phyloP scores from a whole-genome alignment of 2,329 filamentous ascomycete species.

The Epichloe brachyelytri region DNA sequence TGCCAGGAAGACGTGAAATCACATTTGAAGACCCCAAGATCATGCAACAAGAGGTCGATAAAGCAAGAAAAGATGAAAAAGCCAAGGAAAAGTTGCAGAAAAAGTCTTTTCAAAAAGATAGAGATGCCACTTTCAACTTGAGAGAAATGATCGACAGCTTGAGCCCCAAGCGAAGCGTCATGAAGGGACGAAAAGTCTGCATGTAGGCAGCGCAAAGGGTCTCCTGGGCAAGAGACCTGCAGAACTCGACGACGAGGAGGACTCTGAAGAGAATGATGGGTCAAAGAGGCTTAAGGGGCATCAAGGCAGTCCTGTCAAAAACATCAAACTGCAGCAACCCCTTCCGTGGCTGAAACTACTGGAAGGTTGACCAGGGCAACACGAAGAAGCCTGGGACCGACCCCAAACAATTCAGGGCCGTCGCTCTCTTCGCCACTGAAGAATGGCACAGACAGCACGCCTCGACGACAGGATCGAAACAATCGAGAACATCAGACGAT shows the following conservation, averaged over 20 bases:
- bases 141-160: conserved; percentile 68
- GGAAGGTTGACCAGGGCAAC: conserved; percentile 42
- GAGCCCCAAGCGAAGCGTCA: conserved; percentile 57
- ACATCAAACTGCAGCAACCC: conserved; percentile 54
- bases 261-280: conserved; percentile 44
- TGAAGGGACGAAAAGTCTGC: conserved; percentile 60
- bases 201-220: conserved; percentile 60
- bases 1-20: conserved; percentile 39
- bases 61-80: conserved; percentile 44
- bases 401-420: conserved; percentile 28
- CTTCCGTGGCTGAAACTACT: conserved; percentile 55
- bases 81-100: conserved; percentile 45
- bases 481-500: conserved; percentile 36
- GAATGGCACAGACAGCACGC: conserved; percentile 34
- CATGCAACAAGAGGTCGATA: conserved; percentile 50
- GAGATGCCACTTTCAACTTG: conserved; percentile 52
- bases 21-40: conserved; percentile 53
- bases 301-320: conserved; percentile 66
- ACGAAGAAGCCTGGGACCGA: conserved; percentile 32
- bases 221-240: conserved; percentile 61
- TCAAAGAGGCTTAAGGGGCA: conserved; percentile 60
- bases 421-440: conserved; percentile 36
- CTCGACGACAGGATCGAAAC: conserved; percentile 42
- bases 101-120: conserved; percentile 32
- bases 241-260: conserved; percentile 56